Evolutionary conservation across 129 eudicot species (phyloP).

Genomic region (Lonicera japonica): DNA sequence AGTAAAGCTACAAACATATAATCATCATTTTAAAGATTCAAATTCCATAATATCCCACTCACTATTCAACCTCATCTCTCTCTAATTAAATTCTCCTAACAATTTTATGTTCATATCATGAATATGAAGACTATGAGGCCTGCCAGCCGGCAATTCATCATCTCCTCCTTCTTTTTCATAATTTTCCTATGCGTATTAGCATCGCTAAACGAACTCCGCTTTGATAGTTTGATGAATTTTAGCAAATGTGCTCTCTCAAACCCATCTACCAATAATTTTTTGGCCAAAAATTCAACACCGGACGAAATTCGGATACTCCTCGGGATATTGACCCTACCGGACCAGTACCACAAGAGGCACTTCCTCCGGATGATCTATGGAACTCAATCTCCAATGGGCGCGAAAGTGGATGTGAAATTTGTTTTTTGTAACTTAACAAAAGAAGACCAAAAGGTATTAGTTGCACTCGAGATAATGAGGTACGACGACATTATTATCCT

Average conservation of each 20-base stretch:
- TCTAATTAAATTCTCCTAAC: background rate
- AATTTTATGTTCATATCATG: conserved; percentile 6
- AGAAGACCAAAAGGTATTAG: conserved; percentile 75
- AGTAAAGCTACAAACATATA: conserved; percentile 9
- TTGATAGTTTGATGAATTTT: conserved; percentile 41
- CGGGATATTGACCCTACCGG: conserved; percentile 87
- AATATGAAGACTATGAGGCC: conserved; percentile 36
- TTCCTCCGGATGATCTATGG: conserved; percentile 85
- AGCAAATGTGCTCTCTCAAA: conserved; percentile 50
- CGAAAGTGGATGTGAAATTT: conserved; percentile 67
- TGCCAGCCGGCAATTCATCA: conserved; percentile 44
- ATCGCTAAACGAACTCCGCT: conserved; percentile 62
- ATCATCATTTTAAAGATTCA: background rate
- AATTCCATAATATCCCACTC: background rate
- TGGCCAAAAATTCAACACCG: conserved; percentile 14
- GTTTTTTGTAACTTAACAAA: conserved; percentile 91
- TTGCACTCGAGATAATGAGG: conserved; percentile 83
- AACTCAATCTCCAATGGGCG: conserved; percentile 44
- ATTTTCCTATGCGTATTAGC: conserved; percentile 66
- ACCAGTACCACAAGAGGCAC: conserved; percentile 77
- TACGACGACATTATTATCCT: conserved; percentile 82
- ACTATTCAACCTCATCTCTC: background rate
- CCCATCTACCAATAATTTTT: background rate
- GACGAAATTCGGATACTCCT: conserved; percentile 55
- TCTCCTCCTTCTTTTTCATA: conserved; percentile 63